Percentiles rank a stretch among this genome's conserved stretches.
phyloP scores from a whole-genome alignment of 305 asterid genomes.

The Solanum hybrid region DNA sequence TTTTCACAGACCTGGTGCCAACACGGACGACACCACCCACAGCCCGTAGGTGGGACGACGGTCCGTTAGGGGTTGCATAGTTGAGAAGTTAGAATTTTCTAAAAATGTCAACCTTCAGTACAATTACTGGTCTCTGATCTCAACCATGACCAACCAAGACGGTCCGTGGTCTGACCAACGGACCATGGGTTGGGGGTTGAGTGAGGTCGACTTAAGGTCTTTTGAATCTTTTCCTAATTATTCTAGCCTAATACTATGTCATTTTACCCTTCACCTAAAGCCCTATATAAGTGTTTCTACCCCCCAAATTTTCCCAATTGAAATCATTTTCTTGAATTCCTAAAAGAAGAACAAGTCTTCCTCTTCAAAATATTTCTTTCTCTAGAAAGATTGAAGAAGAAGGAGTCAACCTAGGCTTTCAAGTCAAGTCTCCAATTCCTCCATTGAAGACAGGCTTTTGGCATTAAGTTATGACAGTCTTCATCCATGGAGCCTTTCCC shows the following conservation, averaged over 20 bases:
- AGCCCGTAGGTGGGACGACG: not conserved
- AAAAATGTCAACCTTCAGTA: not conserved
- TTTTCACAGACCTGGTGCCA: not conserved
- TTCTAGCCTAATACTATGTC: not conserved
- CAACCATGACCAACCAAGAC: not conserved
- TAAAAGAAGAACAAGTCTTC: not conserved
- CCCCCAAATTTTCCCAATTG: not conserved
- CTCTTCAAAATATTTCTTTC: not conserved
- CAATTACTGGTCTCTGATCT: not conserved
- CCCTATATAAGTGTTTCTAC: not conserved
- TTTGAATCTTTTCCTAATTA: not conserved
- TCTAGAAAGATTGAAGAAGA: not conserved
- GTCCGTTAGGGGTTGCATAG: not conserved
- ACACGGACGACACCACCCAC: not conserved
- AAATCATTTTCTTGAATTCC: not conserved
- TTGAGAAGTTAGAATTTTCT: not conserved
- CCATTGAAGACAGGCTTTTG: not conserved
- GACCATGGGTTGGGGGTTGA: not conserved
- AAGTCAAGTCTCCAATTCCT: not conserved
- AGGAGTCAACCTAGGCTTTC: not conserved
- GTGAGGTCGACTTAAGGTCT: not conserved
- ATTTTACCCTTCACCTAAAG: not conserved
- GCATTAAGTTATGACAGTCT: not conserved
- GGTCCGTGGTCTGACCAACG: not conserved
- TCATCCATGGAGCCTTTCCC: not conserved